These are phyloP conservation scores for Hemisphaericaspora xylanilytica DNA, from an alignment of 1,139 yeast species.

Conservation along the genomic window DNA sequence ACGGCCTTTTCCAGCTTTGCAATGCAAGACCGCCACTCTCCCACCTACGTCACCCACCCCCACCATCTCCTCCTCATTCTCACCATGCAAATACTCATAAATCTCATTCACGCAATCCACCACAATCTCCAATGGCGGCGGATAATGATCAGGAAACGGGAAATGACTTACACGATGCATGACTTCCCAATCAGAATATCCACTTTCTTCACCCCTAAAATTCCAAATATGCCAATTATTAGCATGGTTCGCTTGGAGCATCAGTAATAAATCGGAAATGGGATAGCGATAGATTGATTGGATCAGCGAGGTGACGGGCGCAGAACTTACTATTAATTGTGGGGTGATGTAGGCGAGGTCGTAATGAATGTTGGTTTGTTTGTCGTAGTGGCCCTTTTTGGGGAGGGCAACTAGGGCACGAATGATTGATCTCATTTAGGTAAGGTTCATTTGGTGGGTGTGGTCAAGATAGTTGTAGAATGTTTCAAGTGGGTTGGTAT, in stretches of 20 bases:
- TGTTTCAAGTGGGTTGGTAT: background rate
- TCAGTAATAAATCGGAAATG: slow-evolving; percentile 48
- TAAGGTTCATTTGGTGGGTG: too few relatives aligned
- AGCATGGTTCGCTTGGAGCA: slow-evolving; percentile 49
- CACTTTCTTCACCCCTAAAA: slow-evolving; percentile 58
- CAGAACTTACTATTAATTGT: slow-evolving; percentile 65
- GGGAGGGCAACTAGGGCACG: slow-evolving; percentile 24
- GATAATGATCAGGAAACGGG: slow-evolving; percentile 76
- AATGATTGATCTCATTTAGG: slow-evolving; percentile 14
- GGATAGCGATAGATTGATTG: slow-evolving; percentile 56
- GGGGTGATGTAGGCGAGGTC: slow-evolving; percentile 68
- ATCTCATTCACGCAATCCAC: slow-evolving; percentile 46
- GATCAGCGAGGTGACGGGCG: slow-evolving; percentile 54
- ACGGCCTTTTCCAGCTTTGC: slow-evolving; percentile 91
- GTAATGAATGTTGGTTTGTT: slow-evolving; percentile 25
- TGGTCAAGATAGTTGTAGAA: background rate
- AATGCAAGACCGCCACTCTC: slow-evolving; percentile 75
- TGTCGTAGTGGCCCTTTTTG: slow-evolving; percentile 22
- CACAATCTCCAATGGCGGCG: slow-evolving; percentile 62
- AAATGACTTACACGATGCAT: slow-evolving; percentile 29
- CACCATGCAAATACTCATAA: slow-evolving; percentile 34
- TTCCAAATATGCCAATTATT: slow-evolving; percentile 72
- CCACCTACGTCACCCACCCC: background rate
- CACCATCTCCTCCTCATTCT: slow-evolving; percentile 14
- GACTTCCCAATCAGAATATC: slow-evolving; percentile 46